These are phyloP conservation scores for Candolleomyces eurysporus DNA, from an alignment of 768 basidiomycete species.

Conservation along the genomic window DNA sequence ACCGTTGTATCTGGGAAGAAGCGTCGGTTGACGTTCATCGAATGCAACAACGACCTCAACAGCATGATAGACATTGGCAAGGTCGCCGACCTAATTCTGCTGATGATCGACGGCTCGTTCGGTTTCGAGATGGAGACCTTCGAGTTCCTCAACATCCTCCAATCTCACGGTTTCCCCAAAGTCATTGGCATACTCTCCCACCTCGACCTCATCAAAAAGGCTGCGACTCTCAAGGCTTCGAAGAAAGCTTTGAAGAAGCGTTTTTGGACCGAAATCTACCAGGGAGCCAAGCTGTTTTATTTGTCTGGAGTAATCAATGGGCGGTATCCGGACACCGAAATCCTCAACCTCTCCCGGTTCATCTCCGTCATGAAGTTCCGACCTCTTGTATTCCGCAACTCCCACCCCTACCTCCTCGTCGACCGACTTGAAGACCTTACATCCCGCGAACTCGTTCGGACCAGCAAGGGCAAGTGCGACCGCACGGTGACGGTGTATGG, in stretches of 20 bases:
- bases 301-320: slow-evolving; percentile 96
- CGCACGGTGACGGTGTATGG: slow-evolving; percentile 94
- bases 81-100: slow-evolving; percentile 90
- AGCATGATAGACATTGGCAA: slow-evolving; percentile 99
- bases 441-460: slow-evolving; percentile 76
- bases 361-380: slow-evolving; percentile 99
- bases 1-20: slow-evolving; percentile 95
- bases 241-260: slow-evolving; percentile 96
- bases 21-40: slow-evolving; percentile 90
- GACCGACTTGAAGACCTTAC: slow-evolving; percentile 97
- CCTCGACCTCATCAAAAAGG: slow-evolving; percentile 94
- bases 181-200: slow-evolving; percentile 96
- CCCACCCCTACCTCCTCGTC: slow-evolving; percentile 91
- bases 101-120: slow-evolving; percentile 98
- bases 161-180: slow-evolving; percentile 97
- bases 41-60: slow-evolving; percentile 96
- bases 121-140: slow-evolving; percentile 99
- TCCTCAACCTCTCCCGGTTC: slow-evolving; percentile 94
- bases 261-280: slow-evolving; percentile 99
- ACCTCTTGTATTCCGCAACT: slow-evolving; percentile 92
- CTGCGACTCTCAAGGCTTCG: slow-evolving; percentile 77
- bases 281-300: slow-evolving; percentile 97
- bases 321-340: slow-evolving; percentile 95
- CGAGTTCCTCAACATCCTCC: slow-evolving; percentile 96
- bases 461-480: slow-evolving; percentile 84